Evolutionary conservation across 495 filamentous ascomycete genomes (phyloP).

Genomic region (Ramalina peruviana): DNA sequence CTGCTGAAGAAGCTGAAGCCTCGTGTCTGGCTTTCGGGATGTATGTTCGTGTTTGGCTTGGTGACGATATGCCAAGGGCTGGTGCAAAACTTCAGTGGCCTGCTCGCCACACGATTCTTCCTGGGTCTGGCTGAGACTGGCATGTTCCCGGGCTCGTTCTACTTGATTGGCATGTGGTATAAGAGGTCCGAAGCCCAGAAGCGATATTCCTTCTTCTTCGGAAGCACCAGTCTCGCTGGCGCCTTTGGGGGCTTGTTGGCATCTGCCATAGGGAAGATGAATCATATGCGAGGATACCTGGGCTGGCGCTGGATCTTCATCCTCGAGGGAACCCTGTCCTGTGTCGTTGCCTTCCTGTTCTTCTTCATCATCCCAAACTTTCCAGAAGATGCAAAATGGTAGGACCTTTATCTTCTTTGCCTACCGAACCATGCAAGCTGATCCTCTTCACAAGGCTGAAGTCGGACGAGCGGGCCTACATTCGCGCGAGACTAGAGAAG

Average conservation of each 20-base stretch:
- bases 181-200: constrained; percentile 74
- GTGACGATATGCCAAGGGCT: constrained; percentile 68
- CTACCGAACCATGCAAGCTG: too few relatives aligned
- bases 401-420: neutral
- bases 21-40: constrained; percentile 64
- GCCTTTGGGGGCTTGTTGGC: constrained; percentile 80
- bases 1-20: constrained; percentile 70
- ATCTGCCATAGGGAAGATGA: constrained; percentile 68
- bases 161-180: constrained; percentile 82
- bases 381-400: constrained; percentile 40
- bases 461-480: constrained; percentile 60
- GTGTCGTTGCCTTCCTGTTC: constrained; percentile 53
- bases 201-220: constrained; percentile 83
- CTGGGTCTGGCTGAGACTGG: constrained; percentile 78
- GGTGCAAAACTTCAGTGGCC: constrained; percentile 59
- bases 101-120: constrained; percentile 76
- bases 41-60: constrained; percentile 75
- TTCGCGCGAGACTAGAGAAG: constrained; percentile 56
- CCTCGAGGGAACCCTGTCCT: constrained; percentile 61
- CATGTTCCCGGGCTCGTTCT: constrained; percentile 78
- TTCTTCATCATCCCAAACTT: constrained; percentile 78
- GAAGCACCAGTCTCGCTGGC: constrained; percentile 65
- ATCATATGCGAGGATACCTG: constrained; percentile 45
- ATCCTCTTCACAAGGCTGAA: constrained; percentile 31
- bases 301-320: constrained; percentile 80